A percentile compares a stretch with the other conserved stretches of the same genome.
These are phyloP conservation scores for Grigorovia transvaalensis DNA, from an alignment of 805 yeast species.

Conservation along the genomic window DNA sequence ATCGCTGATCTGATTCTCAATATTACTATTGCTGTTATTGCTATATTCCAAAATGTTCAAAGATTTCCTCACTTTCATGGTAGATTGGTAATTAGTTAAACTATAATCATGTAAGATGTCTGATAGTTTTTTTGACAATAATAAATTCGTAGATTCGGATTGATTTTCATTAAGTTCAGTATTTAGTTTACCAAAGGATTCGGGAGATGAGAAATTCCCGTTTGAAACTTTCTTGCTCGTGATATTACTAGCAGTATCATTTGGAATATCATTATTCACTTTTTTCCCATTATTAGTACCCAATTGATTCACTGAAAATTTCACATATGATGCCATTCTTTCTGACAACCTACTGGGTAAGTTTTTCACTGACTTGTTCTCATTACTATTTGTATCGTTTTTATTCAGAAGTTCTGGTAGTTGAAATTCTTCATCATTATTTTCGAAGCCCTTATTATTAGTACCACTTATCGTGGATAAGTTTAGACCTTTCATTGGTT, in stretches of 20 bases:
- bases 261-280: neutral
- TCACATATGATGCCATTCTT: constrained; percentile 1
- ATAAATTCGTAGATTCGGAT: constrained; percentile 14
- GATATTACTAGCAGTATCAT: too few species aligned
- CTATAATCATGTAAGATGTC: constrained; percentile 26
- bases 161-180: constrained; percentile 3
- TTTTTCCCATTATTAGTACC: neutral
- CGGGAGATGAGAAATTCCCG: neutral
- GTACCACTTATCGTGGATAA: constrained; percentile 9
- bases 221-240: neutral
- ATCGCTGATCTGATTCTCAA: neutral
- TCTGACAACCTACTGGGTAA: neutral
- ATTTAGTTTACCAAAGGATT: neutral
- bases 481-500: constrained; percentile 21
- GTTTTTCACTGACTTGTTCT: neutral
- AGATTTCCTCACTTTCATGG: constrained; percentile 28
- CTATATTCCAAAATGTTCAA: constrained; percentile 29
- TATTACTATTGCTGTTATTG: constrained; percentile 1
- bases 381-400: neutral
- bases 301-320: constrained; percentile 2
- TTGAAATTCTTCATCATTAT: neutral
- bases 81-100: constrained; percentile 20
- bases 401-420: neutral
- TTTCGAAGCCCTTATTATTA: neutral
- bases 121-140: constrained; percentile 29